Conservation (phyloP, 768 basidiomycete genomes). For the Russula abietina region DNA sequence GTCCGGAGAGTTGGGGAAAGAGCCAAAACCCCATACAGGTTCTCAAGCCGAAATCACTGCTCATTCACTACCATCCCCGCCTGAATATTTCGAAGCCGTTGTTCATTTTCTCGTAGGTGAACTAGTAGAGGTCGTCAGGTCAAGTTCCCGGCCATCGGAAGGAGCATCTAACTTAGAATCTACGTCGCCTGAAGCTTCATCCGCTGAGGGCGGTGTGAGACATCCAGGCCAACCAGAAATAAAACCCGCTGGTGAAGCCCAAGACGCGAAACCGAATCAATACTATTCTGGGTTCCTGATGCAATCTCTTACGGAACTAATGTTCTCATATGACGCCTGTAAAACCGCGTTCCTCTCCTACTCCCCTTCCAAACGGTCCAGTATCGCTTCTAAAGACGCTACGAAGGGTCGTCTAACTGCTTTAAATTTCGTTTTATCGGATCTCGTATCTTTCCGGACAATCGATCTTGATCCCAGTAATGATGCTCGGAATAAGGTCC, state of each 20-base stretch:
- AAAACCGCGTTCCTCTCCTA: conserved; percentile 83
- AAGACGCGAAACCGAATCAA: conserved; percentile 28
- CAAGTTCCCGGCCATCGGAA: conserved; percentile 7
- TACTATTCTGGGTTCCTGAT: conserved; percentile 77
- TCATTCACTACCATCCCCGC: conserved; percentile 26
- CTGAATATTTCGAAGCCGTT: conserved; percentile 50
- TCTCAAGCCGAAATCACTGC: conserved; percentile 26
- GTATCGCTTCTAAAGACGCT: conserved; percentile 59
- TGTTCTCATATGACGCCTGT: conserved; percentile 90
- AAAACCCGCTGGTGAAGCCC: not conserved
- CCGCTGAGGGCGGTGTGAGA: not conserved
- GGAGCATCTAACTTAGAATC: conserved; percentile 4
- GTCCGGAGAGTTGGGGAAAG: conserved; percentile 21
- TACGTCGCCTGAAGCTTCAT: not conserved
- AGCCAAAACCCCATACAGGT: conserved; percentile 21
- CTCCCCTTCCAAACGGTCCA: conserved; percentile 54
- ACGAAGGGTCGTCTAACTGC: conserved; percentile 58
- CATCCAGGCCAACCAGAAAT: not conserved
- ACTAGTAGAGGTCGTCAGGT: conserved; percentile 53
- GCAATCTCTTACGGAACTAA: conserved; percentile 85
- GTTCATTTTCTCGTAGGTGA: conserved; percentile 70
- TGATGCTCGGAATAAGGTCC: conserved; percentile 50
- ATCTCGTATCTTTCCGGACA: conserved; percentile 72
- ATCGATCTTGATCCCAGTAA: conserved; percentile 56
- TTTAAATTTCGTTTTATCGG: conserved; percentile 74